Evolutionary conservation across 352 stramenopile species (phyloP).

Genomic region (Phytophthora multivora): DNA sequence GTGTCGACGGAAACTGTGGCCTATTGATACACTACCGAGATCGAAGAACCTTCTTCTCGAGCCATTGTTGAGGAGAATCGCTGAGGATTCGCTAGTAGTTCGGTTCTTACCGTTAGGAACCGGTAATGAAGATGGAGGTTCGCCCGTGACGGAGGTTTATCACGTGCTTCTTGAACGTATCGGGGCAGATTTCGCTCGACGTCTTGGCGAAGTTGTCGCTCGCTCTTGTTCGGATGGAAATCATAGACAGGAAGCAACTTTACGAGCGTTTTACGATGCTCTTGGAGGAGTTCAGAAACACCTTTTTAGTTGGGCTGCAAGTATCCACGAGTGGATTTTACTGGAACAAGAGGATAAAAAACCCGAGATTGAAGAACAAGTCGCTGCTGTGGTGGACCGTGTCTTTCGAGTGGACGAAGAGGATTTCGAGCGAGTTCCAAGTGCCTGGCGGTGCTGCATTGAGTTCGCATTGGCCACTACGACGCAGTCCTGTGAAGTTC

Average conservation of each 20-base stretch:
- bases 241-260: neutral
- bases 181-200: slow-evolving; percentile 20
- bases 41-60: slow-evolving; percentile 50
- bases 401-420: slow-evolving; percentile 42
- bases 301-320: slow-evolving; percentile 61
- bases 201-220: slow-evolving; percentile 10
- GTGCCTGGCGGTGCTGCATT: slow-evolving; percentile 53
- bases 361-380: slow-evolving; percentile 9
- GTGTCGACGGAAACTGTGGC: slow-evolving; percentile 30
- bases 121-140: neutral
- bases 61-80: slow-evolving; percentile 65
- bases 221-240: neutral
- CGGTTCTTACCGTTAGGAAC: slow-evolving; percentile 15
- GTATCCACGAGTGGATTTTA: slow-evolving; percentile 22
- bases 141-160: slow-evolving; percentile 28
- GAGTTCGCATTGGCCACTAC: slow-evolving; percentile 42
- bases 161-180: slow-evolving; percentile 20
- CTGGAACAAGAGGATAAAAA: neutral
- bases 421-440: slow-evolving; percentile 31
- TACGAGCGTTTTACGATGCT: slow-evolving; percentile 22
- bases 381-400: slow-evolving; percentile 37
- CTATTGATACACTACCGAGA: slow-evolving; percentile 22
- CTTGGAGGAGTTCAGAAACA: slow-evolving; percentile 71
- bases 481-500: slow-evolving; percentile 37
- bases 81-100: slow-evolving; percentile 62